These are phyloP conservation scores for Fusarium avenaceum DNA, from an alignment of 2,329 filamentous ascomycete genomes.

Conservation along the genomic window DNA sequence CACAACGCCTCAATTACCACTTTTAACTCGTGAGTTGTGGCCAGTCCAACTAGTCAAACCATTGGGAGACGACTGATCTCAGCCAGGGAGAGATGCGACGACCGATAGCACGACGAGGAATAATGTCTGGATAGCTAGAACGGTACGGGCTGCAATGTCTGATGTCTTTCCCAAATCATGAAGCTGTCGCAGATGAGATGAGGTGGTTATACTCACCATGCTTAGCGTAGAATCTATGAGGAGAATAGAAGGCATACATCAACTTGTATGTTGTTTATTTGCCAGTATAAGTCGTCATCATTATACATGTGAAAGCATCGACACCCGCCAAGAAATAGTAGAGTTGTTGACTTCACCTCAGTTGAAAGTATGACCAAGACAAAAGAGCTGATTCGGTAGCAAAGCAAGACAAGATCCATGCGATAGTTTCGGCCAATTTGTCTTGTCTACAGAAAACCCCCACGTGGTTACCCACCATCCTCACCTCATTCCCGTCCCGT, in stretches of 20 bases:
- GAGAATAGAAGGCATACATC: not conserved
- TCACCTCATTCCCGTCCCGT: slow-evolving; percentile 22
- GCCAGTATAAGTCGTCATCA: too few species aligned
- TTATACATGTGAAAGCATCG: too few species aligned
- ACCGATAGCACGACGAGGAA: slow-evolving; percentile 37
- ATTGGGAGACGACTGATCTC: not conserved
- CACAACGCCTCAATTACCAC: slow-evolving; percentile 15
- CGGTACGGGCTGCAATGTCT: slow-evolving; percentile 51
- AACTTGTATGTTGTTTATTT: too few species aligned
- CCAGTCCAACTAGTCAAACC: accelerated
- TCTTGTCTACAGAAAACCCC: slow-evolving; percentile 12
- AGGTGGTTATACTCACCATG: too few species aligned
- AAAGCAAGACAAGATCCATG: slow-evolving; percentile 3
- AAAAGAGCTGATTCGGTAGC: slow-evolving; percentile 41
- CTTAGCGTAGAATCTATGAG: too few species aligned
- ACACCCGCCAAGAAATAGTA: not conserved
- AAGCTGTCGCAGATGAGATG: not conserved
- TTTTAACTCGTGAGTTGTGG: slow-evolving; percentile 27
- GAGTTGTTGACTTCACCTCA: too few species aligned
- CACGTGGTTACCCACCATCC: slow-evolving; percentile 39
- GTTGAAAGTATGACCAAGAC: slow-evolving; percentile 44
- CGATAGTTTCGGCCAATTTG: slow-evolving; percentile 25
- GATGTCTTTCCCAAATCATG: slow-evolving; percentile 41
- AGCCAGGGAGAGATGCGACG: not conserved
- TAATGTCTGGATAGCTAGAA: slow-evolving; percentile 52